These are phyloP conservation scores for Collybiopsis luxurians DNA, from an alignment of 768 basidiomycete species.

Conservation along the genomic window DNA sequence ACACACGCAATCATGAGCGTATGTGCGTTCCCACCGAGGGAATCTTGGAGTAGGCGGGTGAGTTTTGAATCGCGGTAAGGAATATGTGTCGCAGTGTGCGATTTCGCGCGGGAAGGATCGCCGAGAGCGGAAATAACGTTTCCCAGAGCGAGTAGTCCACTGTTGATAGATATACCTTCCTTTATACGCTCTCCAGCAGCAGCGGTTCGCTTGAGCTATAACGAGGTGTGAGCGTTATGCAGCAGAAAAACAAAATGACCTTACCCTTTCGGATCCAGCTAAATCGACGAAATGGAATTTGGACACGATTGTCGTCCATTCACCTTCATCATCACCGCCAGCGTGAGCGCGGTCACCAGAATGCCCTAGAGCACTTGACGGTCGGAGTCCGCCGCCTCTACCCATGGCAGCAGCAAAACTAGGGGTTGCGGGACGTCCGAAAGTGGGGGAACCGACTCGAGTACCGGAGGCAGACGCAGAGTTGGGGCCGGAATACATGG, in stretches of 20 bases:
- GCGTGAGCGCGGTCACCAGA: constrained; percentile 43
- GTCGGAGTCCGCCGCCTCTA: constrained; percentile 63
- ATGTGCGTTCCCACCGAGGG: constrained; percentile 94
- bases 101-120: constrained; percentile 85
- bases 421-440: constrained; percentile 75
- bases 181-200: constrained; percentile 96
- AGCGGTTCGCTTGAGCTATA: constrained; percentile 90
- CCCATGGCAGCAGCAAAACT: constrained; percentile 76
- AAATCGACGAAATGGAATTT: constrained; percentile 99
- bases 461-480: constrained; percentile 25
- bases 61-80: constrained; percentile 99
- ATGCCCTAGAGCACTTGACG: constrained; percentile 79
- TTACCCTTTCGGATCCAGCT: constrained; percentile 92
- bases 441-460: constrained; percentile 74
- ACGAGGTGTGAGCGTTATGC: background rate
- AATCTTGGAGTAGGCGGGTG: constrained; percentile 93
- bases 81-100: constrained; percentile 82
- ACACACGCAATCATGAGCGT: constrained; percentile 99
- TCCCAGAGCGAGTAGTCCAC: constrained; percentile 91
- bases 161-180: constrained; percentile 99
- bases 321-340: constrained; percentile 60
- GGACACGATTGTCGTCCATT: constrained; percentile 88
- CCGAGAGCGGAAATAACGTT: constrained; percentile 98
- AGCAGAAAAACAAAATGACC: constrained; percentile 21
- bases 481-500: constrained; percentile 52